Base-by-base conservation (phyloP, 2,329 filamentous ascomycete genomes). In the Aspergillus ibericus region DNA sequence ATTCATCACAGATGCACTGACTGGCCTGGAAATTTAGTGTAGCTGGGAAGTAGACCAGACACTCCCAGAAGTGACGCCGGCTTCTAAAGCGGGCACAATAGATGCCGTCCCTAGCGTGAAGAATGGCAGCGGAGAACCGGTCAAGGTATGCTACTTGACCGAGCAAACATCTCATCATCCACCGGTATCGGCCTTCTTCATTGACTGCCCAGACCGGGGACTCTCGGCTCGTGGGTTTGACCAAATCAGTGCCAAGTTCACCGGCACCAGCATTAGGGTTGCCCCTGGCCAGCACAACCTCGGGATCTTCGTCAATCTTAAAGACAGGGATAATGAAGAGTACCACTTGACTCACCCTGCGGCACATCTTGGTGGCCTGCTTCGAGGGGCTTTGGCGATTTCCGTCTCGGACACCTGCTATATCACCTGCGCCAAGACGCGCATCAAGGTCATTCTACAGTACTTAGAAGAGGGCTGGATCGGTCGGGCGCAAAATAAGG, bases 131-230 rank as follows among this genome's bases (percentile, higher is more conserved):
- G 76, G 78, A 49, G 68, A 78, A 66, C 83, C 82, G 27, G 84
- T 96, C 66, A 90, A 89, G 66, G 86, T 99, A 67, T 96, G 92
- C 9, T 99, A 96, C 74, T 83, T 99, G 60, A 98, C 95, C 25
- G 95, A 99, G 78, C 95, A 99, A 78, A 99, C 95, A 8, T 97
- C 92, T 7, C 95, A 99, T 70, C 95, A 99, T 77, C 95, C 95
- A 34, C 95, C 95, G 9, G 93, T 99, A 65, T 98, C 93, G 66
- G 95, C 95, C 13, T 99, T 96, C 77, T 93, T 91, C 75, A 88
- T 97, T 63, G 89, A 92, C 71, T 99, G 95, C 72, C 92, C 93
- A 0, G 90, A 96, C 66, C 93, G 92, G 72, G 95, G 93, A 27
- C 84, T 99, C 64, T 87, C 86, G 36, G 95, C 95, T 15, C 85